These are phyloP conservation scores for Nicotiana benthamiana DNA, from an alignment of 257 asterid species.

Conservation along the genomic window DNA sequence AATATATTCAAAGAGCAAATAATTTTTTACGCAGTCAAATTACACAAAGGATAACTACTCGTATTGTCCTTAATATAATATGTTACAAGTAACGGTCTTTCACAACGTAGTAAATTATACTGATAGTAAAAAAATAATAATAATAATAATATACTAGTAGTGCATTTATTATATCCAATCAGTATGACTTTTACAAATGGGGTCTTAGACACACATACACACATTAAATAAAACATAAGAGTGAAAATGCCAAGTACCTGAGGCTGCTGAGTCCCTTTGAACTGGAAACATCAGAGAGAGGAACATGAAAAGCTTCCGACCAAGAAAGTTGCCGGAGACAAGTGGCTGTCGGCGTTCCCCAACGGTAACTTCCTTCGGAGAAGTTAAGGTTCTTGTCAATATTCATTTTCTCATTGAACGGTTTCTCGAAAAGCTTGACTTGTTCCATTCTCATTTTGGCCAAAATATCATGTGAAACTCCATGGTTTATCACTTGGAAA, in stretches of 20 bases:
- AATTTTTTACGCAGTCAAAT: too few species aligned
- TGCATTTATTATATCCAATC: too few species aligned
- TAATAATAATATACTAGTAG: too few species aligned
- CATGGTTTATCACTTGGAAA: conserved; percentile 76
- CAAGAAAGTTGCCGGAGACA: conserved; percentile 56
- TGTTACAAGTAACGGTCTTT: too few species aligned
- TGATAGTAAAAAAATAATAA: too few species aligned
- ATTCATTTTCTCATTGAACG: conserved; percentile 43
- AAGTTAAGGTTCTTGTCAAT: conserved; percentile 30
- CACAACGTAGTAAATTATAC: too few species aligned
- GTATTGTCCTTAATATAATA: too few species aligned
- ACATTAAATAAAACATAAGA: background rate
- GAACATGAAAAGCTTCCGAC: conserved; percentile 86
- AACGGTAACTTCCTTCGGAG: conserved; percentile 59
- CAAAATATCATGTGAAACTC: conserved; percentile 41
- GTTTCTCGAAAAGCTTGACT: conserved; percentile 46
- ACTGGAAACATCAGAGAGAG: conserved; percentile 34
- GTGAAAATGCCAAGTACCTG: conserved; percentile 35
- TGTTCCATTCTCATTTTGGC: conserved; percentile 59
- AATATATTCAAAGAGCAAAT: too few species aligned
- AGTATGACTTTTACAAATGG: too few species aligned
- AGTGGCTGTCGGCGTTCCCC: conserved; percentile 81
- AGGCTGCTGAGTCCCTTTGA: conserved; percentile 30
- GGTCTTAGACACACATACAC: background rate
- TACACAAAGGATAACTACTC: too few species aligned